Evolutionary conservation across 2,329 filamentous ascomycete genomes (phyloP).

Genomic region (Penicillium sp.): DNA sequence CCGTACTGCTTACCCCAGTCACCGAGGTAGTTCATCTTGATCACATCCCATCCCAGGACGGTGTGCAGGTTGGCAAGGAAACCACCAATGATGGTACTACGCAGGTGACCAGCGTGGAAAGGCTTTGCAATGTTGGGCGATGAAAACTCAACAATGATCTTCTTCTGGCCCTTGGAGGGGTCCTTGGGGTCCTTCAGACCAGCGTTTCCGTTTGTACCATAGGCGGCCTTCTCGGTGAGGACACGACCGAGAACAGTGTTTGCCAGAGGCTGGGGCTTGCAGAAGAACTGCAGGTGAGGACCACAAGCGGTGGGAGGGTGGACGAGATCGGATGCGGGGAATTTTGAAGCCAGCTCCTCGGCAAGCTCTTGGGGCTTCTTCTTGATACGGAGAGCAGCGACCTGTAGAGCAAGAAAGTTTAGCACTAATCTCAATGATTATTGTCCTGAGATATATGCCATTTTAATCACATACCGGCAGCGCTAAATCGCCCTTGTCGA

Average conservation of each 20-base stretch:
- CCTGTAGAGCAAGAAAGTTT: constrained; percentile 24
- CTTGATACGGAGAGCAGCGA: constrained; percentile 50
- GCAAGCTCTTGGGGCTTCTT: constrained; percentile 61
- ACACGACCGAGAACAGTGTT: constrained; percentile 61
- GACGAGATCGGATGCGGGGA: constrained; percentile 60
- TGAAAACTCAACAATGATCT: constrained; percentile 65
- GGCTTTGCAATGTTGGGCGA: constrained; percentile 69
- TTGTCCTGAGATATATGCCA: not conserved
- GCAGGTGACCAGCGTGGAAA: constrained; percentile 65
- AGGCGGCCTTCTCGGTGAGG: constrained; percentile 56
- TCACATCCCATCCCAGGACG: constrained; percentile 62
- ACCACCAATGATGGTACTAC: constrained; percentile 67
- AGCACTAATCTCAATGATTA: constrained; percentile 1
- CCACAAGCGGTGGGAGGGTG: constrained; percentile 57
- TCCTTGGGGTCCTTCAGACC: constrained; percentile 62
- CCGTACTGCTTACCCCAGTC: constrained; percentile 72
- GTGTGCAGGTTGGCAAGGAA: constrained; percentile 65
- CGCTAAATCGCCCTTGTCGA: constrained; percentile 50
- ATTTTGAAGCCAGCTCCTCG: constrained; percentile 57
- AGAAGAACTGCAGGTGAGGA: constrained; percentile 66
- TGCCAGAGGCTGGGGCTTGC: constrained; percentile 59
- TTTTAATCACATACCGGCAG: constrained; percentile 37
- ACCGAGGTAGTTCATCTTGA: constrained; percentile 67
- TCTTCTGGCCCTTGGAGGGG: constrained; percentile 58
- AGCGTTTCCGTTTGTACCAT: constrained; percentile 60